Base-by-base conservation (phyloP, 2,329 filamentous ascomycete species). In the Penicillium crustosum region DNA sequence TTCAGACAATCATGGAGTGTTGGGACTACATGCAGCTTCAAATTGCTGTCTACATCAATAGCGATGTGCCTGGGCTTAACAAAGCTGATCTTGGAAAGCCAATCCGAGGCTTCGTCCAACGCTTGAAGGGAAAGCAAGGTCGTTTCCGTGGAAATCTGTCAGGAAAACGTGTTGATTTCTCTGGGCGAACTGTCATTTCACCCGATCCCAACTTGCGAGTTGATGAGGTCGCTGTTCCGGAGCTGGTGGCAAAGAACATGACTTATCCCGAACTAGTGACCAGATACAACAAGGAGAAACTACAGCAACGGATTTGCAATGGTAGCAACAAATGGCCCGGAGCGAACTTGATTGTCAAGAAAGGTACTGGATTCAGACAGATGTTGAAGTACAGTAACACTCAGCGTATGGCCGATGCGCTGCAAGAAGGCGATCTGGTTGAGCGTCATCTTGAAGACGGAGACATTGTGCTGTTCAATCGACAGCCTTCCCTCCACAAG, bases 101-200 rank as follows among this genome's bases (percentile, higher is more conserved):
- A 0, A 95, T 94, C 68, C 86, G 94, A 67, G 94, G 94, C 19
- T 95, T 99, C 71, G 96, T 93, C 61, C 94, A 97, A 75, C 87
- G 94, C 17, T 77, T 99, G 48, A 99, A 99, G 77, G 94, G 94
- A 66, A 99, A 99, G 71, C 93, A 97, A 71, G 94, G 94, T 54
- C 90, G 94, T 54, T 99, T 99, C 77, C 89, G 94, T 78, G 94
- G 95, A 58, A 99, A 99, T 69, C 77, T 99, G 59, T 97, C 93
- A 0, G 94, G 94, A 72, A 99, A 99, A 77, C 93, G 94, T 83
- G 94, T 99, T 53, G 93, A 99, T 73, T 99, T 97, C 75, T 99
- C 94, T 12, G 94, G 92, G 19, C 87, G 94, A 73, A 99, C 94
- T 0, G 94, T 99, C 75, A 99, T 99, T 75, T 96, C 93, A 0